Evolutionary conservation across 495 filamentous ascomycete species (phyloP), one percentile per base, ranked within the genome.

Genomic region (Bacidia gigantensis): DNA sequence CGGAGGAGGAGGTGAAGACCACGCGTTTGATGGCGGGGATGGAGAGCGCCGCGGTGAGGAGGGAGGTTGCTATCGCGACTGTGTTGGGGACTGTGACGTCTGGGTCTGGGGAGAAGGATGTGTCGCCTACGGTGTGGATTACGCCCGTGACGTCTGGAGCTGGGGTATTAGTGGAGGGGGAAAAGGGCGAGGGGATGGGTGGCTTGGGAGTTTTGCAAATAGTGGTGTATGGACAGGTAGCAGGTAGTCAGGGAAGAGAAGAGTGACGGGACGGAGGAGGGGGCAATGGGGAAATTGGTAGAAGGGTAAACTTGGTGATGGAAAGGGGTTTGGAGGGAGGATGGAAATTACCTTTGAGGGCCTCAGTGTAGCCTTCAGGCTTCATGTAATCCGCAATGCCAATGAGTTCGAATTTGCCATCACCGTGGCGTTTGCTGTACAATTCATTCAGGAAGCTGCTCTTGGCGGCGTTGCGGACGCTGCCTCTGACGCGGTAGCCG

Each of bases 401-500:
- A 2, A 64, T 59, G n/a, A 65, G 49, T 39, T 70, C 67, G 35
- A 73, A 71, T 2, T 53, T 50, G 10, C 64, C 67, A 1, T 21
- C 3, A 17, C 67, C 73, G 50, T 72, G 67, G 23, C 67, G 67
- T n/a, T 61, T 39, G 2, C 66, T 54, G 50, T 76, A 73, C 20
- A 65, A 51, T 0, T 65, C 50, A 20, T 57, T 59, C 9, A 79
- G 26, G 69, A 71, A 74, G 18, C 55, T 39, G 2, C 56, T 64
- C 46, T 75, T 75, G 25, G 58, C 56, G 3, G 47, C 46, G 14
- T 62, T 53, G 18, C 77, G 71, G 5, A 71, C 67, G 1, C 75
- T 77, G 18, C 77, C 76, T 18, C 72, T 66, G 20, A 81, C 74
- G 14, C 55, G 58, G 54, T 74, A 79, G 29, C 74, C 75, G 1